Base-by-base conservation (phyloP, 768 basidiomycete genomes). In the Hydnomerulius pinastri region DNA sequence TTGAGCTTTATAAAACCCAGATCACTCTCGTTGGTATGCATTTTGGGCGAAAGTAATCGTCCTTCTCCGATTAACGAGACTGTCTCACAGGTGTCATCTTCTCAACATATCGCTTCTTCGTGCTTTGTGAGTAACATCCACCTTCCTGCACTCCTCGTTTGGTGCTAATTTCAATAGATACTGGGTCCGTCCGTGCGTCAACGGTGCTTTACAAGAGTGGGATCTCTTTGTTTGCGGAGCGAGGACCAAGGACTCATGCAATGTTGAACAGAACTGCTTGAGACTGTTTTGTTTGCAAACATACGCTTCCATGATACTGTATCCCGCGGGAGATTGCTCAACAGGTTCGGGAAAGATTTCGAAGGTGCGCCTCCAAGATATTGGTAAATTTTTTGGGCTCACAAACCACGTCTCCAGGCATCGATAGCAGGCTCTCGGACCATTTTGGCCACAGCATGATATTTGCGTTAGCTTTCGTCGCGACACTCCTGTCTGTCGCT, bases 291-390 rank as follows among this genome's bases (percentile, higher is more conserved):
- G 2, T 92, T 92, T 61, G 88, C 90, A 4, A 81, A 88, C 28
- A 85, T 93, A 40, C 80, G 90, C 21, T 93, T 94, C 77, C 92
- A 93, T 59, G 91, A 94, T 60, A 94, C 90, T 0, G 81, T 88
- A 4, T 87, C 85, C 47, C 79, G 88, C 29, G 91, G 91, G 11
- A 80, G 90, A 1, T 67, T 87, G 5, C 70, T 92, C 23, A 90
- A 92, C 56, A 73, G 90, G 38, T 86, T 86, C 56, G 90, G 91
- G 28, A 92, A 92, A 66, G 91, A 92, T 60, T 86, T 92, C 52
- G 90, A 91, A 73, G 86, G 75, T 65, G 12, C 28, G 40, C 44
- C 8, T 40, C 23, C 1, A 20, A 18, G 24, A 7, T 7, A 12
- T 6, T n/a, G 0, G 13, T 15, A 38, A 20, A 23, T 46, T 5